Evolutionary conservation across 108 stramenopile genomes (phyloP).

Genomic region (Schizochytrium sp.): DNA sequence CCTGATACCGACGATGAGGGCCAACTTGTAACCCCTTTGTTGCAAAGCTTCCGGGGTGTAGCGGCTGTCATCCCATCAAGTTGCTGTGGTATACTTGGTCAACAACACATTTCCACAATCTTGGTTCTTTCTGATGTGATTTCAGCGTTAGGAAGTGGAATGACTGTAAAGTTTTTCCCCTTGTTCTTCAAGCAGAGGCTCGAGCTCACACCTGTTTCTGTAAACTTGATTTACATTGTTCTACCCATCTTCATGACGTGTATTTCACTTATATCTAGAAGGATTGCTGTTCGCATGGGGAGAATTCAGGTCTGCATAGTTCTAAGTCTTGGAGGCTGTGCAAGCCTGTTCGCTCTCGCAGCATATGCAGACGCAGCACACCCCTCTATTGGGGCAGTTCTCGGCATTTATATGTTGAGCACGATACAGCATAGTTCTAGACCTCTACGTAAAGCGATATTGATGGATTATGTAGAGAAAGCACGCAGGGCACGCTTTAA

Average conservation of each 20-base stretch:
- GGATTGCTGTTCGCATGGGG: conserved; percentile 66
- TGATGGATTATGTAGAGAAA: conserved; percentile 68
- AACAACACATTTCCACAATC: conserved; percentile 65
- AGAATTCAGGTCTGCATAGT: conserved; percentile 68
- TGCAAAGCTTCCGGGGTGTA: too few species aligned
- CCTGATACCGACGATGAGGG: too few species aligned
- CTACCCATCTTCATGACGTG: conserved; percentile 73
- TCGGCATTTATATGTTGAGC: conserved; percentile 64
- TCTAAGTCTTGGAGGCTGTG: conserved; percentile 72
- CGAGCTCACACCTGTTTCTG: conserved; percentile 72
- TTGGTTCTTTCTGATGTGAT: conserved; percentile 75
- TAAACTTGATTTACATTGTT: conserved; percentile 77
- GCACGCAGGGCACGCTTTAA: conserved; percentile 66
- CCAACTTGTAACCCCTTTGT: too few species aligned
- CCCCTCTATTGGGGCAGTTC: conserved; percentile 67
- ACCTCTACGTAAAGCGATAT: conserved; percentile 63
- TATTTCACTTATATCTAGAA: conserved; percentile 69
- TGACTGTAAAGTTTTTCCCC: conserved; percentile 83
- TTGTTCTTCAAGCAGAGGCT: conserved; percentile 78
- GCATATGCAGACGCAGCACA: conserved; percentile 71
- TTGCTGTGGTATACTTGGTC: background rate
- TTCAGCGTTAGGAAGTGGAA: conserved; percentile 78
- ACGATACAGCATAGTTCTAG: conserved; percentile 66
- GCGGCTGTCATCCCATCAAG: background rate
- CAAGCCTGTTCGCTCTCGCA: conserved; percentile 73